These are phyloP conservation scores for Penicillium silybi DNA, from an alignment of 495 filamentous ascomycete species.

Conservation along the genomic window DNA sequence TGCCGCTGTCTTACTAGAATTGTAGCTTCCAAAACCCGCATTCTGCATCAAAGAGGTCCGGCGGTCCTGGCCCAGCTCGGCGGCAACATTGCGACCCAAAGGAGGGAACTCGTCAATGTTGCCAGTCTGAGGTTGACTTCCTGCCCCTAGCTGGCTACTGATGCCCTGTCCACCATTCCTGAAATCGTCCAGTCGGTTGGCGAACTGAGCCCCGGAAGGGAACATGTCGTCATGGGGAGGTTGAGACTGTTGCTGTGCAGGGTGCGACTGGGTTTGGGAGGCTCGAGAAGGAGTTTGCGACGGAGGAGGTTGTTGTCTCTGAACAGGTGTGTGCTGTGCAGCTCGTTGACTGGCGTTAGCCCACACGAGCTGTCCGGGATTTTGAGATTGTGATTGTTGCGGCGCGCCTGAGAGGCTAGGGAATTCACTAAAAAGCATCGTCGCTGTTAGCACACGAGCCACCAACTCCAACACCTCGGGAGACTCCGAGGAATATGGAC, in stretches of 20 bases:
- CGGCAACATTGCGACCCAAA: slow-evolving; percentile 64
- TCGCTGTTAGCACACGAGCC: slow-evolving; percentile 14
- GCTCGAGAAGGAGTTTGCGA: slow-evolving; percentile 45
- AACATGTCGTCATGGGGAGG: slow-evolving; percentile 55
- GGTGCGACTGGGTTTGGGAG: slow-evolving; percentile 49
- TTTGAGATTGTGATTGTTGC: slow-evolving; percentile 58
- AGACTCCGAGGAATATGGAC: slow-evolving; percentile 1
- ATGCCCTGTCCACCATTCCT: slow-evolving; percentile 59
- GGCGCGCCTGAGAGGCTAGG: slow-evolving; percentile 73
- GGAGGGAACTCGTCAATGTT: slow-evolving; percentile 84
- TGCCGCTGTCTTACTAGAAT: slow-evolving; percentile 33
- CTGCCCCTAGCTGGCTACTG: slow-evolving; percentile 49
- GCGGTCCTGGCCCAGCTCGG: slow-evolving; percentile 68
- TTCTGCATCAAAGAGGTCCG: slow-evolving; percentile 60
- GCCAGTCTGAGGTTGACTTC: slow-evolving; percentile 60
- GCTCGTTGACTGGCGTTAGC: slow-evolving; percentile 55
- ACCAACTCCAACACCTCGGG: neutral
- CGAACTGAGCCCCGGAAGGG: slow-evolving; percentile 49
- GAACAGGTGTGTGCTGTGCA: slow-evolving; percentile 58
- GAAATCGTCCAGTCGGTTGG: slow-evolving; percentile 54
- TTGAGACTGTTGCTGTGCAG: slow-evolving; percentile 58
- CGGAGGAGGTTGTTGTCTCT: slow-evolving; percentile 59
- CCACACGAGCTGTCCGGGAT: slow-evolving; percentile 63
- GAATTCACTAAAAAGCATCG: slow-evolving; percentile 61
- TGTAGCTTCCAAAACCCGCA: slow-evolving; percentile 58